Evolutionary conservation across 164 flowering plant species (phyloP).

Genomic region (Piper betle): DNA sequence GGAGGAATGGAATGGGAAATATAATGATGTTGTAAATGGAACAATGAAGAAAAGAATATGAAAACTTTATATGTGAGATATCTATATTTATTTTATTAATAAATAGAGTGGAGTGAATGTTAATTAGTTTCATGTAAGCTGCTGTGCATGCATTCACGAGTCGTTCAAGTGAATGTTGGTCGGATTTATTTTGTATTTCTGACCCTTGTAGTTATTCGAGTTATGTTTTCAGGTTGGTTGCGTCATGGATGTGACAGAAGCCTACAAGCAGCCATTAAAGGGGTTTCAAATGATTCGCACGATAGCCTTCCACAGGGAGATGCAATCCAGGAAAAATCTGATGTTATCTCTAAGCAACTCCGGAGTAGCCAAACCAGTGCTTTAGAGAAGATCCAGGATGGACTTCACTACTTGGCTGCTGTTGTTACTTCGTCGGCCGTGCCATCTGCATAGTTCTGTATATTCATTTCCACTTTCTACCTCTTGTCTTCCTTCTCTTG

Average conservation of each 20-base stretch:
- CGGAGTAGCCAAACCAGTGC: constrained; percentile 44
- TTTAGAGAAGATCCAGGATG: constrained; percentile 63
- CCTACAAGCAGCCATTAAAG: constrained; percentile 58
- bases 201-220: neutral
- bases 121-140: too few species aligned
- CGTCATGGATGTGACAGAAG: constrained; percentile 71
- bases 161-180: too few species aligned
- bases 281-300: constrained; percentile 34
- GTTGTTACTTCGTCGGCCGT: constrained; percentile 63
- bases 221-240: neutral
- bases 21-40: too few species aligned
- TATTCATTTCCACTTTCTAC: too few species aligned
- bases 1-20: too few species aligned
- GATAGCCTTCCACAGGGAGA: constrained; percentile 24
- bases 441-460: constrained; percentile 30
- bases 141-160: too few species aligned
- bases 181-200: too few species aligned
- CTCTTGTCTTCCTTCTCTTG: too few species aligned
- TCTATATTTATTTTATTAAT: too few species aligned
- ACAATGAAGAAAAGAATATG: too few species aligned
- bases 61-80: too few species aligned
- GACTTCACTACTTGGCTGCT: constrained; percentile 58
- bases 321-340: constrained; percentile 55
- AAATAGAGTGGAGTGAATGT: too few species aligned
- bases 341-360: constrained; percentile 45